These are phyloP conservation scores for Epichloe festucae DNA, from an alignment of 2,329 filamentous ascomycete genomes.

Conservation along the genomic window DNA sequence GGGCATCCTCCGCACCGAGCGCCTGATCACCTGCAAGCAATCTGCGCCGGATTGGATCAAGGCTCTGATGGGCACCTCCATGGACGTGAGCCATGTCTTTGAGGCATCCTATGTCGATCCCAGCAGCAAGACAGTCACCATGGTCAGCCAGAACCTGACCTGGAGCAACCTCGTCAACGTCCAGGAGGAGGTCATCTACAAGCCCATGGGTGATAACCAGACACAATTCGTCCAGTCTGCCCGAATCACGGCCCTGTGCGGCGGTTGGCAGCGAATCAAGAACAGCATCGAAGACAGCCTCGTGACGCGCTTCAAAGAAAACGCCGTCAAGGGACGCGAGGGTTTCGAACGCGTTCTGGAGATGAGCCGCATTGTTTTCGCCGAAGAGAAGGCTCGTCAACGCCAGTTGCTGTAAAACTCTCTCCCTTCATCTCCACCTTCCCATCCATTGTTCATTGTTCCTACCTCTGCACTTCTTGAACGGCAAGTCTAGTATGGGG, in stretches of 20 bases:
- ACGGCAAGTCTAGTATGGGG: not conserved
- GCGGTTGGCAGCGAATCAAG: constrained; percentile 94
- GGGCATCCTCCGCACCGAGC: constrained; percentile 48
- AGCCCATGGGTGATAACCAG: constrained; percentile 41
- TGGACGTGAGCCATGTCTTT: constrained; percentile 77
- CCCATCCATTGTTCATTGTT: too few species aligned
- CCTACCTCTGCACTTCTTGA: not conserved
- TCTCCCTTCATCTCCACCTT: not conserved
- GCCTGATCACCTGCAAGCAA: constrained; percentile 49
- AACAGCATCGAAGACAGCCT: constrained; percentile 91
- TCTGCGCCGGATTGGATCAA: constrained; percentile 67
- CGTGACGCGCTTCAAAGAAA: constrained; percentile 80
- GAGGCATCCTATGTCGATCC: constrained; percentile 95
- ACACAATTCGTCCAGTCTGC: constrained; percentile 85
- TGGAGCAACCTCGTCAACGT: constrained; percentile 83
- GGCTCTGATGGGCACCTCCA: constrained; percentile 58
- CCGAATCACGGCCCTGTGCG: constrained; percentile 84
- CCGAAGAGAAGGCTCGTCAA: constrained; percentile 64
- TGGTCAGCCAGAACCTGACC: constrained; percentile 92
- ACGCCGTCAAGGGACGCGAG: constrained; percentile 78
- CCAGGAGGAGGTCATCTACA: constrained; percentile 84
- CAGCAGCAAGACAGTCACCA: constrained; percentile 70
- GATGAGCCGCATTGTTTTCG: constrained; percentile 84
- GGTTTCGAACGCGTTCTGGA: constrained; percentile 91
- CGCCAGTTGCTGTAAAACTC: constrained; percentile 8